Evolutionary conservation across 1,139 yeast genomes (phyloP).

Genomic region (Neolecta irregularis): DNA sequence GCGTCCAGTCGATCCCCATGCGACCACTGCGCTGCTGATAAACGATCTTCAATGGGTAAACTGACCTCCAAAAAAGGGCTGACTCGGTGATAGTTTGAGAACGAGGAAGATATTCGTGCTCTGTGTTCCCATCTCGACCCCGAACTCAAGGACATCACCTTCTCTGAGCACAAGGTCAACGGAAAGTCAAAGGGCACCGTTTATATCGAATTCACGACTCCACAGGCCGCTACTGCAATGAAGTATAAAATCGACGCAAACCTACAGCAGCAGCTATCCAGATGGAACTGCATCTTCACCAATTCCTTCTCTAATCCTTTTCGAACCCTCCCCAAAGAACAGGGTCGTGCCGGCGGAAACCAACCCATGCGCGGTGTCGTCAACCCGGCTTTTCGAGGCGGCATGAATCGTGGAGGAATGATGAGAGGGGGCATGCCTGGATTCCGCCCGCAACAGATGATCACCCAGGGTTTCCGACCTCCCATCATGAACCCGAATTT

Average conservation of each 20-base stretch:
- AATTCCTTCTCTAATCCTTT: conserved; percentile 17
- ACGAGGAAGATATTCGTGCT: conserved; percentile 25
- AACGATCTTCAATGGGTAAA: conserved; percentile 23
- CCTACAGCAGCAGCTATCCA: conserved; percentile 5
- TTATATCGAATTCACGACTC: conserved; percentile 12
- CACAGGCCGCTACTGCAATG: conserved; percentile 16
- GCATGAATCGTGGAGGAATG: too few species aligned
- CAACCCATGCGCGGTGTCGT: too few species aligned
- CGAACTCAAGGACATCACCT: conserved; percentile 19
- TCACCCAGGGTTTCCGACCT: too few species aligned
- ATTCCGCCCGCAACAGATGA: too few species aligned
- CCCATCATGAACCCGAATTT: too few species aligned
- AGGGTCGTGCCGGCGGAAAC: too few species aligned
- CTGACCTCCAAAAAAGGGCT: too few species aligned
- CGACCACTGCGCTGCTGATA: conserved; percentile 18
- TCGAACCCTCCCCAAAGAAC: conserved; percentile 17
- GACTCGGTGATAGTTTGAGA: too few species aligned
- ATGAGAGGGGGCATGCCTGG: too few species aligned
- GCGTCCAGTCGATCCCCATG: conserved; percentile 15
- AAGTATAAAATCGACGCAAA: conserved; percentile 5
- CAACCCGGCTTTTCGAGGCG: too few species aligned
- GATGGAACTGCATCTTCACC: conserved; percentile 10
- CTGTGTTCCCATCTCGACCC: conserved; percentile 19
- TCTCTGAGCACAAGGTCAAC: conserved; percentile 24
- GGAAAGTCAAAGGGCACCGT: conserved; percentile 23